Evolutionary conservation across 2,329 filamentous ascomycete species (phyloP).

Genomic region (Fusarium camptoceras): DNA sequence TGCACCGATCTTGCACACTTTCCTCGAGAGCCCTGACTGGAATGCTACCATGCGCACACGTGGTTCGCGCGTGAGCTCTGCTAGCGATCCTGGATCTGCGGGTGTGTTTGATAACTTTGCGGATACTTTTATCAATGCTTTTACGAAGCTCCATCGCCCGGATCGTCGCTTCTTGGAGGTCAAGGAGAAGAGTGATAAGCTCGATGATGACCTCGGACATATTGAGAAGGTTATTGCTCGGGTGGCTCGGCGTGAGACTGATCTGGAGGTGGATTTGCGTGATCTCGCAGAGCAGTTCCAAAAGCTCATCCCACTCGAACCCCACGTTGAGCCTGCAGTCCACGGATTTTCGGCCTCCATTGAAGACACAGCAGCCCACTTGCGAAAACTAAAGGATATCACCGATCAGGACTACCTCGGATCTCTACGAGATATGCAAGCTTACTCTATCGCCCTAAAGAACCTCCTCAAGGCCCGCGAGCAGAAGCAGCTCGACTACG

Average conservation of each 20-base stretch:
- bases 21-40: slow-evolving; percentile 95
- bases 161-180: slow-evolving; percentile 96
- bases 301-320: slow-evolving; percentile 89
- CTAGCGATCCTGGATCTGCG: slow-evolving; percentile 62
- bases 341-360: slow-evolving; percentile 89
- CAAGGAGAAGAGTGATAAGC: slow-evolving; percentile 89
- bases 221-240: slow-evolving; percentile 96
- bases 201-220: slow-evolving; percentile 91
- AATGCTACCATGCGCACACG: slow-evolving; percentile 93
- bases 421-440: slow-evolving; percentile 93
- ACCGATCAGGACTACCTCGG: slow-evolving; percentile 97
- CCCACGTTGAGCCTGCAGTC: slow-evolving; percentile 83
- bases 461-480: slow-evolving; percentile 90
- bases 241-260: slow-evolving; percentile 86
- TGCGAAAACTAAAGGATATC: slow-evolving; percentile 85
- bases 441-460: slow-evolving; percentile 90
- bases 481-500: slow-evolving; percentile 97
- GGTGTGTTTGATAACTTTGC: slow-evolving; percentile 95
- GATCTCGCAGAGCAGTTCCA: slow-evolving; percentile 96
- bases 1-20: slow-evolving; percentile 83
- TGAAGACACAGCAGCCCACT: slow-evolving; percentile 82
- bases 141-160: slow-evolving; percentile 94
- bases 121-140: slow-evolving; percentile 96
- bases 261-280: slow-evolving; percentile 87
- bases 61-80: slow-evolving; percentile 71